These are phyloP conservation scores for Tuber umbilicatum DNA, from an alignment of 495 filamentous ascomycete genomes.

Conservation along the genomic window DNA sequence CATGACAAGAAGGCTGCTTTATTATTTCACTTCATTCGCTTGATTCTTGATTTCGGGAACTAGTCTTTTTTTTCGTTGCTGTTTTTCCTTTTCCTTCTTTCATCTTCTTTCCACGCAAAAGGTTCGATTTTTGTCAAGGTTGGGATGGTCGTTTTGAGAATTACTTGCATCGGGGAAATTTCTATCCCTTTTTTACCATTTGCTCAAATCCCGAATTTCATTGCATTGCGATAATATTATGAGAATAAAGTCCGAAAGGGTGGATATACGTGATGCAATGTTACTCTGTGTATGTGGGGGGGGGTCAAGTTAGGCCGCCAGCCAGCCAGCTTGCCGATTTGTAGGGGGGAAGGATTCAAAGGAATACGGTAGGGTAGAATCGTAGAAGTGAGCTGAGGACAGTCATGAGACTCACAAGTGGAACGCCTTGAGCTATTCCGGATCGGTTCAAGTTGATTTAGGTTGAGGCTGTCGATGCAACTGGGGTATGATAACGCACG, in stretches of 20 bases:
- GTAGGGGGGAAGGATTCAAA: too few species aligned
- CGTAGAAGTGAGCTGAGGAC: not conserved
- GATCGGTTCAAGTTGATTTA: not conserved
- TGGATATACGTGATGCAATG: not conserved
- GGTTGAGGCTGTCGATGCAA: not conserved
- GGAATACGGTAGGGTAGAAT: too few species aligned
- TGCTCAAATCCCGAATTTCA: not conserved
- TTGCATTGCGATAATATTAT: not conserved
- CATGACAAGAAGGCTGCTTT: not conserved
- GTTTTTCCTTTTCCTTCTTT: not conserved
- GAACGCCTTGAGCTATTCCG: not conserved
- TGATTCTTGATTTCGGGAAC: not conserved
- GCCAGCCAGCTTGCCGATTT: not conserved
- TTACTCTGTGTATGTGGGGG: not conserved
- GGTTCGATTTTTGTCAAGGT: not conserved
- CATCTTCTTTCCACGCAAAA: not conserved
- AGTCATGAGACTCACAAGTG: not conserved
- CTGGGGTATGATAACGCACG: not conserved
- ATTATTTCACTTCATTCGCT: not conserved
- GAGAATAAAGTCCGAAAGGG: not conserved
- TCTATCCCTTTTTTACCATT: not conserved
- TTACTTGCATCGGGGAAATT: not conserved
- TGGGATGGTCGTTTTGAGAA: constrained; percentile 3
- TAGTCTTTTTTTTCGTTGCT: not conserved
- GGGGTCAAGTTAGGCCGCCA: not conserved